Evolutionary conservation across 2,329 filamentous ascomycete species (phyloP), one percentile per base, ranked within the genome.

Genomic region (Hortaea werneckii): DNA sequence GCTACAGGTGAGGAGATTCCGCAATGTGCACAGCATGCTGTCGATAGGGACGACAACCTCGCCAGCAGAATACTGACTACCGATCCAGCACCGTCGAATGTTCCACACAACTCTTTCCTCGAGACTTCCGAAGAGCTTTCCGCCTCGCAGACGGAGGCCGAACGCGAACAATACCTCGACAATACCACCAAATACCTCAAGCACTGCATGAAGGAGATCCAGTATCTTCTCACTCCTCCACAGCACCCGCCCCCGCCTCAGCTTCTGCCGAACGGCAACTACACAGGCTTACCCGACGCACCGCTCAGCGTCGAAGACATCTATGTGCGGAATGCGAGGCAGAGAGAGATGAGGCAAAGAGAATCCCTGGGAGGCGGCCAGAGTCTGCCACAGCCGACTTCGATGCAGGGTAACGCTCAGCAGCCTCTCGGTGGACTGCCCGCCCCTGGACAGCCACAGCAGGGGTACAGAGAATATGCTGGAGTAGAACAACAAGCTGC

Each of bases 161-260:
- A 76, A 44, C 72, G 77, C 49, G 78, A 82, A 46, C 68, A 70
- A 40, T 72, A 79, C 52, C 71, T 78, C 43, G 79, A 82, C 50
- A 80, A 80, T 59, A 81, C 78, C 41, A 74, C 76, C 46, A 67
- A 74, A 32, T 83, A 80, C 55, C 70, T 83, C 29, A 76, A 74
- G 46, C 82, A 80, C 64, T 83, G 79, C 58, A 75, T 82, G 42
- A 77, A 82, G 54, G 80, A 84, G 61, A 77, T 84, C 42, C 78
- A 79, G 3, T 84, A 83, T 56, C 76, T 83, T 50, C 71, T 84
- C 30, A 78, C 80, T 41, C 80, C 80, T 12, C 75, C 78, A 20
- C 71, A 75, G 32, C 77, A 82, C 53, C 75, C 78, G 42, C 73
- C 75, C 13, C 75, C 77, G 9, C 76, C 79, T 34, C 70, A 72